These are phyloP conservation scores for Trichodelitschia bisporula DNA, from an alignment of 495 filamentous ascomycete species.

Conservation along the genomic window DNA sequence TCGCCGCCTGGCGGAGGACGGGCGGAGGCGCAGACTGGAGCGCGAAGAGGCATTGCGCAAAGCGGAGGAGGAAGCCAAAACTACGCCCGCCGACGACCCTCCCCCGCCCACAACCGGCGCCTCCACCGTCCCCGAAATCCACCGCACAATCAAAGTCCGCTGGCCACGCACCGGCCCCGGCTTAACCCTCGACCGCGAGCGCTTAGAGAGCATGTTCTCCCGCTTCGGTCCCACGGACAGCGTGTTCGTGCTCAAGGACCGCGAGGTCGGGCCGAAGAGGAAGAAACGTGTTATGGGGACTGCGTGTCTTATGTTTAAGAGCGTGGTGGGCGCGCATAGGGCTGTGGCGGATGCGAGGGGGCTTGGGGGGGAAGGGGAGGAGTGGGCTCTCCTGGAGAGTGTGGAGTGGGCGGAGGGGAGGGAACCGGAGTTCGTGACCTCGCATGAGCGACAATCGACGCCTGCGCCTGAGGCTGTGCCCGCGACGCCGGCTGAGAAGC, in stretches of 20 bases:
- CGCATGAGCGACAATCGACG: slow-evolving; percentile 1
- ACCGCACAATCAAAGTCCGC: slow-evolving; percentile 33
- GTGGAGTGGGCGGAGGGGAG: slow-evolving; percentile 31
- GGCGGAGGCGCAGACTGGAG: slow-evolving; percentile 18
- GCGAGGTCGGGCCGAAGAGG: no score
- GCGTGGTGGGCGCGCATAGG: slow-evolving; percentile 33
- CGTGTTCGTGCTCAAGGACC: slow-evolving; percentile 26
- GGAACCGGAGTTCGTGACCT: slow-evolving; percentile 16
- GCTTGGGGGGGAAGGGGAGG: no score
- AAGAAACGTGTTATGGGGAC: slow-evolving; percentile 23
- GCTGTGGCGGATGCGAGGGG: slow-evolving; percentile 30
- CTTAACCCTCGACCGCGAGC: slow-evolving; percentile 20
- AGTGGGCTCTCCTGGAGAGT: background rate
- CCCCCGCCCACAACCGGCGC: slow-evolving; percentile 17
- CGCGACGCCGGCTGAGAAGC: background rate
- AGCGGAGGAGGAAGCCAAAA: slow-evolving; percentile 26
- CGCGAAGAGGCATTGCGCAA: slow-evolving; percentile 13
- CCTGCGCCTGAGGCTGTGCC: slow-evolving; percentile 1
- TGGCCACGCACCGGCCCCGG: slow-evolving; percentile 27
- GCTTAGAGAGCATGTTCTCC: slow-evolving; percentile 21
- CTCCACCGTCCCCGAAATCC: slow-evolving; percentile 23
- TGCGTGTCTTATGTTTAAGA: slow-evolving; percentile 30
- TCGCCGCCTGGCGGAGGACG: slow-evolving; percentile 37
- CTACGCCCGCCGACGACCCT: slow-evolving; percentile 19
- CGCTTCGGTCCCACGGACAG: slow-evolving; percentile 31